phyloP scores from a whole-genome alignment of 164 flowering plant genomes.

The Magnolia kwangsiensis region DNA sequence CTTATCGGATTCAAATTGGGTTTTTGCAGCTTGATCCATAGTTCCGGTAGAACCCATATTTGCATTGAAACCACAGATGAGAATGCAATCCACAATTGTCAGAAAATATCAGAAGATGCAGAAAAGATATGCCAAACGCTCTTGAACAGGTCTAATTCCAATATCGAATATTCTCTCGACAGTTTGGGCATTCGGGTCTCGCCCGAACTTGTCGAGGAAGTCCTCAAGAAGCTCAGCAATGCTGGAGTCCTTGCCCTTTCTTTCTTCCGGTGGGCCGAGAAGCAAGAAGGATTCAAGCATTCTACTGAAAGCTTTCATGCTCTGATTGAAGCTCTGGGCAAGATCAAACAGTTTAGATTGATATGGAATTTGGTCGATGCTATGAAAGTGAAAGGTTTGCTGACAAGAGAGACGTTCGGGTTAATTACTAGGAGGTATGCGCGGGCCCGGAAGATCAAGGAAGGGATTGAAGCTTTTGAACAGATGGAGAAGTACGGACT shows the following conservation, averaged over 20 bases:
- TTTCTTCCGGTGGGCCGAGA: slow-evolving; percentile 40
- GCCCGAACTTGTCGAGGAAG: slow-evolving; percentile 49
- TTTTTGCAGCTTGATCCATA: slow-evolving; percentile 24
- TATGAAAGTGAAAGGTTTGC: slow-evolving; percentile 49
- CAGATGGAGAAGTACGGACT: slow-evolving; percentile 70
- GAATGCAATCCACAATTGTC: background rate
- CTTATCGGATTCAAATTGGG: background rate
- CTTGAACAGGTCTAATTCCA: slow-evolving; percentile 21
- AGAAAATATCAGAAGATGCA: slow-evolving; percentile 21
- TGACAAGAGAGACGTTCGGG: slow-evolving; percentile 59
- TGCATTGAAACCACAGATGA: background rate
- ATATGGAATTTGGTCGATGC: slow-evolving; percentile 53
- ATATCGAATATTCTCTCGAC: slow-evolving; percentile 33
- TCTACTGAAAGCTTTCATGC: slow-evolving; percentile 57
- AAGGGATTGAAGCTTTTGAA: slow-evolving; percentile 62
- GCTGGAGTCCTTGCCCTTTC: slow-evolving; percentile 20
- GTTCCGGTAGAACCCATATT: slow-evolving; percentile 9
- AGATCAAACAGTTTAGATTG: slow-evolving; percentile 72
- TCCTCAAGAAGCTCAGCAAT: slow-evolving; percentile 44
- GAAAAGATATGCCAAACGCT: slow-evolving; percentile 48
- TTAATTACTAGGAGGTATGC: slow-evolving; percentile 64
- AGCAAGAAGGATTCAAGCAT: slow-evolving; percentile 43
- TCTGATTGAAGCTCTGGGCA: slow-evolving; percentile 70
- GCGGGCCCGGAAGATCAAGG: slow-evolving; percentile 59
- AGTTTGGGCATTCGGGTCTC: slow-evolving; percentile 30